A percentile compares a stretch with the other conserved stretches of the same genome.
phyloP scores from a whole-genome alignment of 257 asterid genomes.

The Solanum stenotomum region DNA sequence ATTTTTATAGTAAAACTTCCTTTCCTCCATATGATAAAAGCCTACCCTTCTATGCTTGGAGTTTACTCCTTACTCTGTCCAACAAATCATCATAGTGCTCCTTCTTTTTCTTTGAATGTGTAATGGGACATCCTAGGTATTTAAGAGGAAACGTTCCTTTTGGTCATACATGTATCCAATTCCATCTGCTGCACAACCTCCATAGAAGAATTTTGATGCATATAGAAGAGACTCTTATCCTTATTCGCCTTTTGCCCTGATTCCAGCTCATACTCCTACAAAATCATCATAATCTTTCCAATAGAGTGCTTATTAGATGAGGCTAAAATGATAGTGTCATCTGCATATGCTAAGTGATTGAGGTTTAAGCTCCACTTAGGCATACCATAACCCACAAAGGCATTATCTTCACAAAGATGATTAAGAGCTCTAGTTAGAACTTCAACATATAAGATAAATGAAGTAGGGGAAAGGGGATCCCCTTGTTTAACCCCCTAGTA shows the following conservation, averaged over 20 bases:
- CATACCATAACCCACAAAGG: background rate
- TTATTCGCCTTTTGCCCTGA: background rate
- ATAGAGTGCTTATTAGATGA: background rate
- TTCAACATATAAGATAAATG: background rate
- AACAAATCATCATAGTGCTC: background rate
- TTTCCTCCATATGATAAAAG: background rate
- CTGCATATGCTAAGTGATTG: no score
- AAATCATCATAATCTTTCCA: background rate
- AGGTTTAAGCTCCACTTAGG: background rate
- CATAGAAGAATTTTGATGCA: background rate
- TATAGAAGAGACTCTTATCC: background rate
- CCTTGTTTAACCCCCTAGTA: background rate
- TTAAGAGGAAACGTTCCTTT: background rate
- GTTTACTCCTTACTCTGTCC: background rate
- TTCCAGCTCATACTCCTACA: no score
- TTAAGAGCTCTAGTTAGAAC: background rate
- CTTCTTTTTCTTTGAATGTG: background rate
- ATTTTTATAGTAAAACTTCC: background rate
- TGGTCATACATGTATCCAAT: background rate
- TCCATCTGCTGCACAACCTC: background rate
- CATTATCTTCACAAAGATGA: no score
- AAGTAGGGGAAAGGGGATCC: background rate
- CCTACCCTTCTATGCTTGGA: background rate
- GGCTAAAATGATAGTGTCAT: background rate
- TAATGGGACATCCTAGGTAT: background rate